Percentiles rank a stretch among this genome's conserved stretches.
Evolutionary conservation across 1,284 basidiomycete species (phyloP).

Genomic region (Rhodofomes roseus): DNA sequence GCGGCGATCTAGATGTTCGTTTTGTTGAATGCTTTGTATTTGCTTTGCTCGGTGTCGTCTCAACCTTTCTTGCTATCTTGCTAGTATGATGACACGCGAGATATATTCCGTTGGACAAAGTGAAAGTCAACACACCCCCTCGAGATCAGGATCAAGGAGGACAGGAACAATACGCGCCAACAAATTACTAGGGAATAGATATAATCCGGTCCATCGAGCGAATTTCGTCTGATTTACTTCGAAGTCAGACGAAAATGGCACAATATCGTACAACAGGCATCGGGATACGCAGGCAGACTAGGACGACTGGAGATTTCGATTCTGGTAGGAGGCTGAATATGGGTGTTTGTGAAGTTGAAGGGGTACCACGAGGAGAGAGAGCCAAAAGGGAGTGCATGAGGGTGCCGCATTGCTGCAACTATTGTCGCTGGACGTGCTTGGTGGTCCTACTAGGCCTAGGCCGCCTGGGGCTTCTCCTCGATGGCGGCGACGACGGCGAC

Average conservation of each 20-base stretch:
- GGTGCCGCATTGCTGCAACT: background rate
- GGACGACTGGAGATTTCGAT: too few relatives aligned
- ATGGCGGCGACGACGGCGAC: conserved; percentile 3
- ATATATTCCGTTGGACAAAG: background rate
- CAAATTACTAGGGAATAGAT: background rate
- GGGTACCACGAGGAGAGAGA: background rate
- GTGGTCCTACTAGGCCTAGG: background rate
- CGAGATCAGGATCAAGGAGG: too few relatives aligned
- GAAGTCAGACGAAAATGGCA: background rate
- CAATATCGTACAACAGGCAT: background rate
- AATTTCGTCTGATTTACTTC: background rate
- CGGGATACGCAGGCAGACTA: too few relatives aligned
- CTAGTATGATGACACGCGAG: background rate
- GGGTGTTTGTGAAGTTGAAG: background rate
- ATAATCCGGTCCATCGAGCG: background rate
- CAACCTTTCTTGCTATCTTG: too few relatives aligned
- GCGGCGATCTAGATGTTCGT: conserved; percentile 19
- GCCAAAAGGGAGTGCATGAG: background rate
- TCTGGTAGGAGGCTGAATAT: too few relatives aligned
- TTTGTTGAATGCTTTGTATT: too few relatives aligned
- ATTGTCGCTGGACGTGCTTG: background rate
- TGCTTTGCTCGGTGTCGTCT: too few relatives aligned
- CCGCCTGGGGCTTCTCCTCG: conserved; percentile 1
- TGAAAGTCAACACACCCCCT: background rate
- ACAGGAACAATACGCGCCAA: background rate